Percentiles rank a stretch among this genome's conserved stretches.
Conservation (phyloP, 2,329 filamentous ascomycete species). For the Pleoardoris graminearum region DNA sequence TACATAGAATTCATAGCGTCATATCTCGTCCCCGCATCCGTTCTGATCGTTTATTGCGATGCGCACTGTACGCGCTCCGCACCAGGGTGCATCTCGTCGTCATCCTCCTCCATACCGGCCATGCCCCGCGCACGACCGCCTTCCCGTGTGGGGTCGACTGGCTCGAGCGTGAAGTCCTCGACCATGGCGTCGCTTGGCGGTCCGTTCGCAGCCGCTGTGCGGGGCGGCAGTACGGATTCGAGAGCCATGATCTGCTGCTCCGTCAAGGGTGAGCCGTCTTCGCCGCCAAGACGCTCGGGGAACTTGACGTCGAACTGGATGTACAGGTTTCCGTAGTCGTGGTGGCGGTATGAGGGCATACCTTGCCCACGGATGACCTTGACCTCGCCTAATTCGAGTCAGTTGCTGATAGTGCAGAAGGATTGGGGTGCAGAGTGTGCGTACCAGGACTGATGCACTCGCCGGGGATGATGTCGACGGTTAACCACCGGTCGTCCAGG, state of each 20-base stretch:
- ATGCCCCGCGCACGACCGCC: conserved; percentile 70
- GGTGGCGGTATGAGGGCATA: conserved; percentile 95
- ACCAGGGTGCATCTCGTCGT: conserved; percentile 62
- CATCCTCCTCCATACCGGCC: conserved; percentile 67
- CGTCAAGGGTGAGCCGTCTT: conserved; percentile 54
- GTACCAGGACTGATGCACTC: conserved; percentile 92
- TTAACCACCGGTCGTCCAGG: conserved; percentile 95
- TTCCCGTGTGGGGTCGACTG: conserved; percentile 70
- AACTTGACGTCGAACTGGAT: conserved; percentile 98
- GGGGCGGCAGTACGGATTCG: conserved; percentile 80
- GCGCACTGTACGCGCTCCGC: conserved; percentile 84
- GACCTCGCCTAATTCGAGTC: conserved; percentile 67
- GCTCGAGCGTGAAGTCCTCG: conserved; percentile 84
- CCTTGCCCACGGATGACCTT: conserved; percentile 96
- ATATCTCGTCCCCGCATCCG: background rate
- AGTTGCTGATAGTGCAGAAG: conserved; percentile 1
- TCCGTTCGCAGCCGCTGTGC: conserved; percentile 60
- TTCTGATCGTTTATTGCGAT: conserved; percentile 69
- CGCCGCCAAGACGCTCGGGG: conserved; percentile 61
- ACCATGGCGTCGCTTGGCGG: conserved; percentile 87
- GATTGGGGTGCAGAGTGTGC: conserved; percentile 38
- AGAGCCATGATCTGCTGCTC: conserved; percentile 75
- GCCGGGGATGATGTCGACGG: conserved; percentile 87
- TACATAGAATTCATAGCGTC: background rate
- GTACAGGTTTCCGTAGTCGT: conserved; percentile 94